Evolutionary conservation across 192 early-diverging fungal species (phyloP).

Genomic region (Martensiomyces pterosporus): DNA sequence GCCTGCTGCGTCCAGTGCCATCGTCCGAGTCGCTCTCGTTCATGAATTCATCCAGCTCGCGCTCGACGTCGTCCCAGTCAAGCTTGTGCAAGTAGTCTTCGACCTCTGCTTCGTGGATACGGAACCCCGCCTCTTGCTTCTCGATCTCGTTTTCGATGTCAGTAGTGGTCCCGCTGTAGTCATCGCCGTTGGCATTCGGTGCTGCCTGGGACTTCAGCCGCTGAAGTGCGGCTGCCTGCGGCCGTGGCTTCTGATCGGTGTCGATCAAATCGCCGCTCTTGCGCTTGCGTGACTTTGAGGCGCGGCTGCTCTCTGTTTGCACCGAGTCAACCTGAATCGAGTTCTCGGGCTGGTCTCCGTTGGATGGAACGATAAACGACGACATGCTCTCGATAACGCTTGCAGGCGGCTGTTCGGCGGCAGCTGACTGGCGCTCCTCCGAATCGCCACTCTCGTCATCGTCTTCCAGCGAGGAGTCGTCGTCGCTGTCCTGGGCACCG

Average conservation of each 20-base stretch:
- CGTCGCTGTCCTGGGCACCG: constrained; percentile 4
- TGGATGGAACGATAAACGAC: not conserved
- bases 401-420: constrained; percentile 2
- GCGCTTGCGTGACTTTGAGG: not conserved
- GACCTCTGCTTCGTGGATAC: constrained; percentile 50
- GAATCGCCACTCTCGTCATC: constrained; percentile 6
- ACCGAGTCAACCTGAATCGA: not conserved
- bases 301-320: too few species aligned
- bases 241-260: not conserved
- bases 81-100: constrained; percentile 54
- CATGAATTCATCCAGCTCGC: constrained; percentile 50
- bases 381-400: constrained; percentile 1
- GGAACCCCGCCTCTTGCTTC: constrained; percentile 46
- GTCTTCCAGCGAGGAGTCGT: not conserved
- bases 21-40: constrained; percentile 44
- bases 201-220: constrained; percentile 15
- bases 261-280: not conserved
- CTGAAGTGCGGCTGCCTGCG: constrained; percentile 6
- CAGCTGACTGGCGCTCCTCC: constrained; percentile 6
- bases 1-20: constrained; percentile 1
- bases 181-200: constrained; percentile 24
- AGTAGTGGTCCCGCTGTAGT: constrained; percentile 46
- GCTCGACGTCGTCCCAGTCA: constrained; percentile 56
- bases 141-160: constrained; percentile 50
- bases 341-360: not conserved